Evolutionary conservation across 1,139 yeast species (phyloP).

Genomic region (Zhuliangozyma parablackwelliae): DNA sequence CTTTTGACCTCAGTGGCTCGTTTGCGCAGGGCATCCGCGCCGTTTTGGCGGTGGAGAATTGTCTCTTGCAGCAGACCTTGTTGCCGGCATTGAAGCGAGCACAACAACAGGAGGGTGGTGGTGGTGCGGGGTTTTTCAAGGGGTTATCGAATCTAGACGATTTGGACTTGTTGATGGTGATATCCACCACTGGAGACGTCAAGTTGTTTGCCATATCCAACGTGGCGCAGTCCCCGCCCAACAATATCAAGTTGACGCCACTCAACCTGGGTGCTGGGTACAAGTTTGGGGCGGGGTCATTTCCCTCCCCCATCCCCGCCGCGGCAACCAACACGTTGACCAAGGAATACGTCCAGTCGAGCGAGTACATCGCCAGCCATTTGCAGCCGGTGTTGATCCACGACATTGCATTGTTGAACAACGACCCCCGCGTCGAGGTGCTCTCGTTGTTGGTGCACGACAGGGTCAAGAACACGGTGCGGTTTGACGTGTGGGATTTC

Average conservation of each 20-base stretch:
- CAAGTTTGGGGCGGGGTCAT: constrained; percentile 12
- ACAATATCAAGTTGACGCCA: constrained; percentile 22
- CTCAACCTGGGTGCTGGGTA: constrained; percentile 7
- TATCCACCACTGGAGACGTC: constrained; percentile 42
- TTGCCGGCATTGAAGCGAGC: constrained; percentile 1
- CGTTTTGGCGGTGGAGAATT: constrained; percentile 55
- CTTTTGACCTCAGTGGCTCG: constrained; percentile 38
- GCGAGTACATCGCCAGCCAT: constrained; percentile 13
- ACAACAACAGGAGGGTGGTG: neutral
- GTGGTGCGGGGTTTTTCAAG: constrained; percentile 2
- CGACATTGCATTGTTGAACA: constrained; percentile 15
- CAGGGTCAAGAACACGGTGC: constrained; percentile 32
- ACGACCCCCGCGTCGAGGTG: constrained; percentile 8
- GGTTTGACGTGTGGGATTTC: constrained; percentile 23
- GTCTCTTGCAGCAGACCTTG: constrained; percentile 25
- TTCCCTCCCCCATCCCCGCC: constrained; percentile 9
- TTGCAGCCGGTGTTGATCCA: constrained; percentile 24
- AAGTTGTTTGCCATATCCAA: constrained; percentile 49
- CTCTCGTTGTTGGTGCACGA: constrained; percentile 35
- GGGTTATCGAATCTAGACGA: constrained; percentile 13
- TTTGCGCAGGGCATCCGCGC: constrained; percentile 20
- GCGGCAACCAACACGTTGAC: constrained; percentile 3
- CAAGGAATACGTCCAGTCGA: constrained; percentile 8
- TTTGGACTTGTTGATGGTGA: constrained; percentile 53
- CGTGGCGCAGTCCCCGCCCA: constrained; percentile 47